Conservation (phyloP, 2,329 filamentous ascomycete genomes). For the Coniochaeta ligniaria region DNA sequence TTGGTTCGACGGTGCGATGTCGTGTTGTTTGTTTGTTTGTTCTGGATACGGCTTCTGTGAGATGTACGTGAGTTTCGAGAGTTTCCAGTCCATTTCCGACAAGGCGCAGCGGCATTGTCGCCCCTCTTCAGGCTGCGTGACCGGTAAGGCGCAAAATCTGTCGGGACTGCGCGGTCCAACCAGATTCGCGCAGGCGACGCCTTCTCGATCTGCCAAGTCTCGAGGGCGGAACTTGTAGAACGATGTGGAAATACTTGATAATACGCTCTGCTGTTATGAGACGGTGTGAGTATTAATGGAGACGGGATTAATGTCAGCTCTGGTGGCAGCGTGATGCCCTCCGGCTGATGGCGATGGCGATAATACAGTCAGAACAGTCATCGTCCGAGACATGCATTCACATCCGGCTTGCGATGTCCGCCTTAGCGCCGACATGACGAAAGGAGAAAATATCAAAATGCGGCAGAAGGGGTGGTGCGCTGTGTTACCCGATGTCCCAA, state of each 20-base stretch:
- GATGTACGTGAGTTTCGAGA: not conserved
- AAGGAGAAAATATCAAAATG: not conserved
- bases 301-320: not conserved
- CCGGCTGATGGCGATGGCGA: not conserved
- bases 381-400: not conserved
- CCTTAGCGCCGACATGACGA: not conserved
- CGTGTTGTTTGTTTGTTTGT: conserved; percentile 1
- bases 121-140: not conserved
- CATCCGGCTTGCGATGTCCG: not conserved
- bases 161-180: not conserved
- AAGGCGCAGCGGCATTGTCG: not conserved
- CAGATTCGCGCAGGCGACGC: not conserved
- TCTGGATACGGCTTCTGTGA: not conserved
- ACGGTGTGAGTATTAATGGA: not conserved
- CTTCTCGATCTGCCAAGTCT: not conserved
- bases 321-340: not conserved
- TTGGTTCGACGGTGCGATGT: not conserved
- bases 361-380: not conserved
- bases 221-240: not conserved
- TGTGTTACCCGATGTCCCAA: no score
- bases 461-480: no score
- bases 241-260: not conserved
- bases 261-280: not conserved
- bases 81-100: not conserved
- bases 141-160: not conserved